Percentiles rank a stretch among this genome's conserved stretches.
phyloP scores from a whole-genome alignment of 257 asterid genomes.

The Solanum chilense region DNA sequence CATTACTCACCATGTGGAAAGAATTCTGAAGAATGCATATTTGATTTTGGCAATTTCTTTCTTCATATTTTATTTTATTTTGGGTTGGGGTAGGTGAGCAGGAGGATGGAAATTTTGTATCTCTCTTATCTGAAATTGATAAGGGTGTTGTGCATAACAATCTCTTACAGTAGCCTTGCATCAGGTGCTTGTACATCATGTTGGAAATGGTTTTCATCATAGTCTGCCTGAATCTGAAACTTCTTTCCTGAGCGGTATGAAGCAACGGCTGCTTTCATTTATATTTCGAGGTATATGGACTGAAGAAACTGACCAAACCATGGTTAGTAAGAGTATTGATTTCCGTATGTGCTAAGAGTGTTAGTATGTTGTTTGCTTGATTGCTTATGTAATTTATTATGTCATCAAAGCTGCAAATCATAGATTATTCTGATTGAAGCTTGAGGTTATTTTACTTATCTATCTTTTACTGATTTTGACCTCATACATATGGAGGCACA shows the following conservation, averaged over 20 bases:
- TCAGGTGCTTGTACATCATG: conserved; percentile 20
- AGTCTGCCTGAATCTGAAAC: conserved; percentile 26
- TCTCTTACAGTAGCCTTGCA: conserved; percentile 31
- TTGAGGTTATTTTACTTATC: neutral
- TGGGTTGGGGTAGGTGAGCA: neutral
- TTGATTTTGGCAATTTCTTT: neutral
- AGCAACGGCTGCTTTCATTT: conserved; percentile 91
- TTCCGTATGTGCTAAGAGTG: neutral
- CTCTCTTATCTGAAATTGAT: neutral
- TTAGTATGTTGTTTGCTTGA: neutral
- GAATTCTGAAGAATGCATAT: neutral
- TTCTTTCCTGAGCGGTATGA: conserved; percentile 69
- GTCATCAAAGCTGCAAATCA: neutral
- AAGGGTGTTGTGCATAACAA: conserved; percentile 6
- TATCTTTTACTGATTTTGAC: neutral
- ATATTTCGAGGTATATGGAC: conserved; percentile 86
- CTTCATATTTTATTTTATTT: neutral
- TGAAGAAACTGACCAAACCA: conserved; percentile 72
- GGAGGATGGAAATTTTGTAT: neutral
- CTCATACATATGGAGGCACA: neutral
- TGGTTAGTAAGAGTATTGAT: conserved; percentile 36
- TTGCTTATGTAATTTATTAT: neutral
- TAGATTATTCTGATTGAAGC: neutral
- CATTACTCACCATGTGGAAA: neutral
- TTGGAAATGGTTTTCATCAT: conserved; percentile 37